phyloP scores from a whole-genome alignment of 176 grass and related monocot genomes.

The Triticum monococcum region DNA sequence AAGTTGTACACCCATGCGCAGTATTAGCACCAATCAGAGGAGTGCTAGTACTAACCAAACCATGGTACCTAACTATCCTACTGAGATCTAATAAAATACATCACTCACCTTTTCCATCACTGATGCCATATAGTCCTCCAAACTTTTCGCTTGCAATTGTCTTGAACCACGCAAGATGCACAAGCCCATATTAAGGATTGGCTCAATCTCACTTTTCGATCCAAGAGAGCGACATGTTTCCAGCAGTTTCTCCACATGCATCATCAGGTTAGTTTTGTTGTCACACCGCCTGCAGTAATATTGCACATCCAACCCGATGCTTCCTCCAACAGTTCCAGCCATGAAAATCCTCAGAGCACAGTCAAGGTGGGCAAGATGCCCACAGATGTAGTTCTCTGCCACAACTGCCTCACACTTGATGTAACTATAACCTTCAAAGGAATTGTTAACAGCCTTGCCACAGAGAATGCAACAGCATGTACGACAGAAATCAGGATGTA shows the following conservation, averaged over 20 bases:
- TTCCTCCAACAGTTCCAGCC: constrained; percentile 92
- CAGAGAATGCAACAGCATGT: constrained; percentile 96
- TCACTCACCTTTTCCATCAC: constrained; percentile 50
- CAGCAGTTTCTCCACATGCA: constrained; percentile 52
- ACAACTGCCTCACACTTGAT: constrained; percentile 76
- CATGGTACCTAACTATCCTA: constrained; percentile 18
- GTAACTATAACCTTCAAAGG: constrained; percentile 55
- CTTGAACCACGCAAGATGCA: constrained; percentile 65
- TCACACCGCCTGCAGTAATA: constrained; percentile 90
- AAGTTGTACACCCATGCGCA: not conserved
- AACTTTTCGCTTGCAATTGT: constrained; percentile 50
- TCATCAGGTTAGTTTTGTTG: constrained; percentile 80
- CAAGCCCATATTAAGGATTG: constrained; percentile 65
- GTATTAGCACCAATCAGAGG: constrained; percentile 31
- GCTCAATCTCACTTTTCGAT: constrained; percentile 57
- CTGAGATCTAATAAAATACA: constrained; percentile 1
- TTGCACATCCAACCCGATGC: constrained; percentile 72
- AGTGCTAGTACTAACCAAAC: constrained; percentile 13
- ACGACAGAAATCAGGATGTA: constrained; percentile 67
- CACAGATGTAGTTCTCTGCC: constrained; percentile 63
- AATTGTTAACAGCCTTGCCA: constrained; percentile 55
- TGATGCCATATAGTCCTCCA: constrained; percentile 54
- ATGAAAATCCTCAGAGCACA: constrained; percentile 85
- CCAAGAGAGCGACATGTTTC: constrained; percentile 62
- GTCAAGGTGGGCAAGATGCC: constrained; percentile 78